Base-by-base conservation (phyloP, 1,284 basidiomycete genomes). In the Sporisorium sorghi region DNA sequence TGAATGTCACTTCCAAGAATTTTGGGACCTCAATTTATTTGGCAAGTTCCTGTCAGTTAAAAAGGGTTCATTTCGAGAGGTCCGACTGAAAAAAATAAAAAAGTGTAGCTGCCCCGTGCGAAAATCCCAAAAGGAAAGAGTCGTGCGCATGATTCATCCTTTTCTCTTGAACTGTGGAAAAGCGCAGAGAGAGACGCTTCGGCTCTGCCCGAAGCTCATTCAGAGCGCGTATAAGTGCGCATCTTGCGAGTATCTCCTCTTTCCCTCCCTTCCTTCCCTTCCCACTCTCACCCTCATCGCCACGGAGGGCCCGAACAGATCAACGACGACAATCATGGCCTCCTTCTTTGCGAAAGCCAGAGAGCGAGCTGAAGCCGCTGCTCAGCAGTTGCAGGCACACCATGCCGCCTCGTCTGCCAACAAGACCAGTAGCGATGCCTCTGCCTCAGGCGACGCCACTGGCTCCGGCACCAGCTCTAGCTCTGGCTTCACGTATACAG, bases 341-440 rank as follows among this genome's bases (percentile, higher is more conserved):
- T 76, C 74, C 19, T 80, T 81, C 68, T 76, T 81, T 44, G 67
- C 76, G 33, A 74, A 77, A 24, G 79, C 78, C 3, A 51, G 74
- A 21, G 79, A 81, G 40, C 58, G 77, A 8, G 79, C 79, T 15
- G 72, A 78, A 61, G 76, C 77, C 8, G 79, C 78, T 54, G 79
- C 78, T 47, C 74, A 72, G 67, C 74, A 75, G 61, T 56, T 77
- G 42, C 74, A 73, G 49, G 73, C 70, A 30, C 63, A 68, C 26
- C 65, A 63, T n/a, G 64, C 73, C 39, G 59, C 65, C 43, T 53
- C 58, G 9, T 62, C 57, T 24, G 44, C 40, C 37, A 52, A 32
- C 42, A 58, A 53, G 26, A 58, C 26, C 28, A 58, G 23, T 23
- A 33, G 49, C 44, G 50, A 52, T 40, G 42, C 48, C 37, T 47